Evolutionary conservation across 768 basidiomycete genomes (phyloP).

Genomic region (Boletus reticuloceps): DNA sequence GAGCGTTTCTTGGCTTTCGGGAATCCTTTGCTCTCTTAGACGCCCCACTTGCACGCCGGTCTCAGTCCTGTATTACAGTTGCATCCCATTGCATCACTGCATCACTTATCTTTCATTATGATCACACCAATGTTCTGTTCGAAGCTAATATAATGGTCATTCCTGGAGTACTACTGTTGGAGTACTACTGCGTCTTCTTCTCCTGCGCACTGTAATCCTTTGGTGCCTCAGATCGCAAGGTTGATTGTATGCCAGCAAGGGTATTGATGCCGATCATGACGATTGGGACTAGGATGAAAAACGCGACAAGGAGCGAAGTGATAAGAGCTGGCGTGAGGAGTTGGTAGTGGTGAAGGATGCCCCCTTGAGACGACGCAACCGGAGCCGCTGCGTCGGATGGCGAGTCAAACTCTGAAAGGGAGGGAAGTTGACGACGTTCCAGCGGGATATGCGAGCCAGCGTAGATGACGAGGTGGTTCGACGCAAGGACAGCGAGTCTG

Average conservation of each 20-base stretch:
- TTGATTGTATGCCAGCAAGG: conserved; percentile 72
- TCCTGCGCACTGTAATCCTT: conserved; percentile 68
- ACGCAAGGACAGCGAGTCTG: conserved; percentile 45
- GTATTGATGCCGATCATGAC: conserved; percentile 62
- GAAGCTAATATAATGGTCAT: conserved; percentile 15
- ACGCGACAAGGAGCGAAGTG: conserved; percentile 54
- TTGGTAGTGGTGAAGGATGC: conserved; percentile 72
- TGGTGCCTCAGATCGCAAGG: conserved; percentile 58
- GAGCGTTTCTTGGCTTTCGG: background rate
- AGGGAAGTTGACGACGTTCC: conserved; percentile 40
- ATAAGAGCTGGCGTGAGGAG: conserved; percentile 77
- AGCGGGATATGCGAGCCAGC: conserved; percentile 48
- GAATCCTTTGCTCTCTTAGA: conserved; percentile 12
- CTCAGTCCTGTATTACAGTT: conserved; percentile 19
- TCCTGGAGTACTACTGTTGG: conserved; percentile 45
- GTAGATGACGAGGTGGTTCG: conserved; percentile 66
- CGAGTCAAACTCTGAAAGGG: conserved; percentile 30
- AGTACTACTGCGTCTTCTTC: conserved; percentile 68
- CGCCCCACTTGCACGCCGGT: conserved; percentile 3
- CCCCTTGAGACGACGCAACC: conserved; percentile 39
- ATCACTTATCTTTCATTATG: conserved; percentile 23
- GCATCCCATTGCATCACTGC: conserved; percentile 19
- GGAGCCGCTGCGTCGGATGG: conserved; percentile 17
- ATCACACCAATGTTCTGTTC: conserved; percentile 15
- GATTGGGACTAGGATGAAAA: conserved; percentile 69